These are phyloP conservation scores for Pholiota microspora DNA, from an alignment of 768 basidiomycete genomes.

Conservation along the genomic window DNA sequence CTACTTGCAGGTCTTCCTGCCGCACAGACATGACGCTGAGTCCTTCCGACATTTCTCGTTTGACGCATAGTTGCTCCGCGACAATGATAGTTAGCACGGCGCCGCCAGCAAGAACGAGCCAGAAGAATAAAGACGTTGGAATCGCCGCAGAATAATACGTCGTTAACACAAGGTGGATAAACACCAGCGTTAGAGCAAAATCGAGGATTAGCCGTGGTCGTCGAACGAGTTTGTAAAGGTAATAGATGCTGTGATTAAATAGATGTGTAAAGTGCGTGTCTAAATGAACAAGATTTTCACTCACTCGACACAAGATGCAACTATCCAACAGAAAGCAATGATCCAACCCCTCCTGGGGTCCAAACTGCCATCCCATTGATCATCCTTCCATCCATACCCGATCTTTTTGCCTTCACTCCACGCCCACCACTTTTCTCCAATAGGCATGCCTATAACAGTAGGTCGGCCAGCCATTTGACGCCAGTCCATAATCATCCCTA, in stretches of 20 bases:
- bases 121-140: conserved; percentile 92
- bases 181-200: conserved; percentile 85
- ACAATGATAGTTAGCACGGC: conserved; percentile 72
- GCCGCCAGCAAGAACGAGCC: conserved; percentile 73
- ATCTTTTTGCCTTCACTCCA: conserved; percentile 83
- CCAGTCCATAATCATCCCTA: conserved; percentile 97
- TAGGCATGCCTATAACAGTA: conserved; percentile 66
- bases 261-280: conserved; percentile 2
- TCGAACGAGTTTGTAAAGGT: conserved; percentile 83
- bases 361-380: conserved; percentile 62
- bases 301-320: conserved; percentile 83
- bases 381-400: conserved; percentile 53
- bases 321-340: conserved; percentile 83
- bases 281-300: conserved; percentile 31
- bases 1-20: conserved; percentile 51
- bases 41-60: conserved; percentile 87
- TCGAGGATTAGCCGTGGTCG: conserved; percentile 94
- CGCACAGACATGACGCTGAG: conserved; percentile 51
- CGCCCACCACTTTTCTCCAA: conserved; percentile 70
- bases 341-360: conserved; percentile 90
- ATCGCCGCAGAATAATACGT: conserved; percentile 84
- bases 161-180: conserved; percentile 91
- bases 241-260: conserved; percentile 51
- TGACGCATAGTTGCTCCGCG: conserved; percentile 91
- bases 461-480: conserved; percentile 87